Percentiles rank a stretch among this genome's conserved stretches.
These are phyloP conservation scores for Podaxis mareebaensis DNA, from an alignment of 768 basidiomycete species.

Conservation along the genomic window DNA sequence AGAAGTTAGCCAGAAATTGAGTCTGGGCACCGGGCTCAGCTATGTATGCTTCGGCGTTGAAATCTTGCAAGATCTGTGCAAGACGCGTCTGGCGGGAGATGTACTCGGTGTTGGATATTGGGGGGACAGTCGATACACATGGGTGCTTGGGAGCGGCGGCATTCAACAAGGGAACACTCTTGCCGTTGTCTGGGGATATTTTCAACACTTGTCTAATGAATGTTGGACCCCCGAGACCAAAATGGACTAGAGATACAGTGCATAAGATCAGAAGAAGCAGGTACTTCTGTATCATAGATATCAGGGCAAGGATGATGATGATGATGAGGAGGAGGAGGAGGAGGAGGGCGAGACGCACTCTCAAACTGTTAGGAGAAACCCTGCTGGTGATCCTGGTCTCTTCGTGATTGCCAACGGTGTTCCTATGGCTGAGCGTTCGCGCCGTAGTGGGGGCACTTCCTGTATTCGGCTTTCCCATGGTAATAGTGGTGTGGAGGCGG, in stretches of 20 bases:
- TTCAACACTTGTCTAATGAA: neutral
- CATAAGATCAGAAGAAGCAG: neutral
- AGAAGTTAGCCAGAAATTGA: conserved; percentile 74
- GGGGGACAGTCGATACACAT: conserved; percentile 27
- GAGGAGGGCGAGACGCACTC: neutral
- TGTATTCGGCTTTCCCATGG: neutral
- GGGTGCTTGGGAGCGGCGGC: conserved; percentile 36
- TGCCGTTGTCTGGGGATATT: neutral
- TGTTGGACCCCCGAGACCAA: neutral
- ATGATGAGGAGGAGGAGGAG: neutral
- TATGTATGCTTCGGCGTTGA: conserved; percentile 69
- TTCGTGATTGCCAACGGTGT: neutral
- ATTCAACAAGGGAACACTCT: neutral
- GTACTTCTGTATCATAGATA: neutral
- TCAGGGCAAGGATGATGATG: neutral
- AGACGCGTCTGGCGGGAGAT: conserved; percentile 53
- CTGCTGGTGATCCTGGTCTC: neutral
- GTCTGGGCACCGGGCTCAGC: conserved; percentile 78
- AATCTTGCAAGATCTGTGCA: conserved; percentile 45
- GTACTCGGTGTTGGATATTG: conserved; percentile 50
- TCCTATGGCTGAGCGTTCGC: neutral
- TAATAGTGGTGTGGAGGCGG: neutral
- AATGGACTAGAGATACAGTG: neutral
- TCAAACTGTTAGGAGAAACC: neutral
- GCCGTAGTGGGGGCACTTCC: neutral